These are phyloP conservation scores for Fraxinus baroniana DNA, from an alignment of 305 asterid genomes.

Conservation along the genomic window DNA sequence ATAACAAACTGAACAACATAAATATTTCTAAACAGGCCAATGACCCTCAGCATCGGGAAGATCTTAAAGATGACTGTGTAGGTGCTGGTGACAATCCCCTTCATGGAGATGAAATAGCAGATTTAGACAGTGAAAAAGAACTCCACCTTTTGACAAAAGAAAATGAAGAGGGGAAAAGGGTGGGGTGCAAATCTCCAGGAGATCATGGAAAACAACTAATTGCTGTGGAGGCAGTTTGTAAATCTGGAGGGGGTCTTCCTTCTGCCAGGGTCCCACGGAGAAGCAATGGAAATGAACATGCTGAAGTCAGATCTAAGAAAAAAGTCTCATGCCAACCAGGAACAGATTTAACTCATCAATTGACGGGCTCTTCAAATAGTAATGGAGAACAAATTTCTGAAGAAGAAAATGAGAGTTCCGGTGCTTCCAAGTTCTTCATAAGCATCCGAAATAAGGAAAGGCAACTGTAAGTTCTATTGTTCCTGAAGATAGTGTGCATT, in stretches of 20 bases:
- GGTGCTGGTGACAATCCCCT: conserved; percentile 29
- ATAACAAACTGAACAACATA: conserved; percentile 32
- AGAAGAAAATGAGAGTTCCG: conserved; percentile 39
- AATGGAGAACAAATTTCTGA: conserved; percentile 49
- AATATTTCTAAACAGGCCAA: conserved; percentile 27
- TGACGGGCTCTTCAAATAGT: conserved; percentile 20
- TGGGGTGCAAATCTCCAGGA: conserved; percentile 19
- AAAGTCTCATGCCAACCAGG: conserved; percentile 25
- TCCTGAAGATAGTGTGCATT: not conserved
- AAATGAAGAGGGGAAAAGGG: conserved; percentile 19
- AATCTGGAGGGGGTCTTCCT: conserved; percentile 26
- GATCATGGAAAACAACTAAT: conserved; percentile 23
- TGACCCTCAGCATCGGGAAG: conserved; percentile 27
- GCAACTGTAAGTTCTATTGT: conserved; percentile 43
- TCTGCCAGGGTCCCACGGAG: conserved; percentile 21
- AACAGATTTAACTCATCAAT: conserved; percentile 20
- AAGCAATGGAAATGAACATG: conserved; percentile 20
- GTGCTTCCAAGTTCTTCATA: conserved; percentile 32
- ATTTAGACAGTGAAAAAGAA: conserved; percentile 17
- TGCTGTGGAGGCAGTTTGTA: conserved; percentile 25
- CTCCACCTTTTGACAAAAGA: conserved; percentile 8
- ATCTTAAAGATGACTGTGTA: conserved; percentile 30
- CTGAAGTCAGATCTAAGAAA: conserved; percentile 30
- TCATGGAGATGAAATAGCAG: conserved; percentile 25
- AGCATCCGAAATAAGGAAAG: conserved; percentile 38